Conservation (phyloP, 768 basidiomycete genomes). For the Roridomyces roridus region DNA sequence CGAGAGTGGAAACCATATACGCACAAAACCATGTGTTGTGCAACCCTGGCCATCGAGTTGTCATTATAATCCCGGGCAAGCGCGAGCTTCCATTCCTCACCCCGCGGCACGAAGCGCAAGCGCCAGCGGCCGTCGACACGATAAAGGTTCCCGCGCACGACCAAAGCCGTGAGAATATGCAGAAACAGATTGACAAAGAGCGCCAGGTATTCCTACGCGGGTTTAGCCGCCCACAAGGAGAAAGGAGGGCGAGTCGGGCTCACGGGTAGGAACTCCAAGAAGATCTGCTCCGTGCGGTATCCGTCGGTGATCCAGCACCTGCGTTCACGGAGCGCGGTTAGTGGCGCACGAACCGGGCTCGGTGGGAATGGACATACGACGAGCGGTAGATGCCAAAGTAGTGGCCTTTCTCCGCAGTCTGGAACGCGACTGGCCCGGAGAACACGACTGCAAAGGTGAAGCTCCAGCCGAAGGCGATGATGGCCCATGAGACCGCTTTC, state of each 20-base stretch:
- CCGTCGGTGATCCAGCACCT: slow-evolving; percentile 48
- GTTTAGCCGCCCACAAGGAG: background rate
- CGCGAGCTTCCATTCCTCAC: slow-evolving; percentile 32
- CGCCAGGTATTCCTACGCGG: slow-evolving; percentile 30
- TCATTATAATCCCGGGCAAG: slow-evolving; percentile 35
- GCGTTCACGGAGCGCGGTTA: background rate
- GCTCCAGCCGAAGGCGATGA: slow-evolving; percentile 35
- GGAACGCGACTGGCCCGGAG: slow-evolving; percentile 42
- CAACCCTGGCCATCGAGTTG: slow-evolving; percentile 33
- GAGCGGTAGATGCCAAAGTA: slow-evolving; percentile 48
- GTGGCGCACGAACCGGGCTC: background rate
- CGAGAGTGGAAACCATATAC: background rate
- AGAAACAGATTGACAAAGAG: slow-evolving; percentile 30
- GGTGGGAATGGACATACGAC: slow-evolving; percentile 30
- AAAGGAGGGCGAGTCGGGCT: background rate
- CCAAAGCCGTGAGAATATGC: slow-evolving; percentile 32
- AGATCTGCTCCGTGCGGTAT: slow-evolving; percentile 42
- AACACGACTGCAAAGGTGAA: slow-evolving; percentile 36
- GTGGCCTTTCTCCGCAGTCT: slow-evolving; percentile 35
- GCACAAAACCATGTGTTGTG: slow-evolving; percentile 31
- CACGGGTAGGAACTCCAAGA: slow-evolving; percentile 49
- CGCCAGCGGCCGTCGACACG: slow-evolving; percentile 26
- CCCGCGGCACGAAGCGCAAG: slow-evolving; percentile 28
- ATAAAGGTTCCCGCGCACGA: slow-evolving; percentile 37
- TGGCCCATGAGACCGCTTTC: slow-evolving; percentile 28